Percentiles rank a stretch among this genome's conserved stretches.
These are phyloP conservation scores for Trypanosomatidae sp. DNA, from an alignment of 208 protist genomes.

Conservation along the genomic window DNA sequence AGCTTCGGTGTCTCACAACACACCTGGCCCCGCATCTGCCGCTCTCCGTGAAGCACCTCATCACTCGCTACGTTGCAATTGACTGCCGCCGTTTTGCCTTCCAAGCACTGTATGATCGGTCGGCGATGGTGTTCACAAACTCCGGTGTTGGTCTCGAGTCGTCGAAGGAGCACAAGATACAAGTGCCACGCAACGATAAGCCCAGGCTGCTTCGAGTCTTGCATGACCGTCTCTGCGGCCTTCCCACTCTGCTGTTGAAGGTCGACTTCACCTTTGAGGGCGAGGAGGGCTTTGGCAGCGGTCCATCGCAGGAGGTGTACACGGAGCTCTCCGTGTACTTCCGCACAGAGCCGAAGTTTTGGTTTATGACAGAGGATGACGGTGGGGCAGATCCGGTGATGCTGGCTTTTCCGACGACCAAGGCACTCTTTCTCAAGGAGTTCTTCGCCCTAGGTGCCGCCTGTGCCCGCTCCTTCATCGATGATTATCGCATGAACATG, in stretches of 20 bases:
- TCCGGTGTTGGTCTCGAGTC: constrained; percentile 39
- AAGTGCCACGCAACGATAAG: constrained; percentile 43
- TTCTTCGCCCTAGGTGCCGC: constrained; percentile 80
- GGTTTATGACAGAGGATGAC: constrained; percentile 69
- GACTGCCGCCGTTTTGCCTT: constrained; percentile 77
- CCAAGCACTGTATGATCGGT: constrained; percentile 57
- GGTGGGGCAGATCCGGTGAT: constrained; percentile 16
- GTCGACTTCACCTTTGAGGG: constrained; percentile 77
- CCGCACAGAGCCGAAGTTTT: constrained; percentile 35
- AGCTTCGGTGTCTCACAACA: constrained; percentile 31
- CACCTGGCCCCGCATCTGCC: constrained; percentile 41
- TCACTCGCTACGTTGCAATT: constrained; percentile 62
- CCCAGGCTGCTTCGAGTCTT: constrained; percentile 32
- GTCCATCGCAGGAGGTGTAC: constrained; percentile 89
- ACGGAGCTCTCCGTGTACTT: constrained; percentile 63
- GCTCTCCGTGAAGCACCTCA: constrained; percentile 50
- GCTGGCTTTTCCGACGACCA: constrained; percentile 59
- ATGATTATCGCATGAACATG: constrained; percentile 75
- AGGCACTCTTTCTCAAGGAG: constrained; percentile 36
- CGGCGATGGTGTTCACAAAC: constrained; percentile 46
- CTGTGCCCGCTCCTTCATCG: constrained; percentile 69
- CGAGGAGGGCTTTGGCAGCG: constrained; percentile 84
- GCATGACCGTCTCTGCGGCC: constrained; percentile 43
- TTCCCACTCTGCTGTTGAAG: constrained; percentile 53
- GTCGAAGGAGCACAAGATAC: constrained; percentile 30